Percentiles rank a stretch among this genome's conserved stretches.
Evolutionary conservation across 2,329 filamentous ascomycete species (phyloP).

Genomic region (Botrytis sinoallii): DNA sequence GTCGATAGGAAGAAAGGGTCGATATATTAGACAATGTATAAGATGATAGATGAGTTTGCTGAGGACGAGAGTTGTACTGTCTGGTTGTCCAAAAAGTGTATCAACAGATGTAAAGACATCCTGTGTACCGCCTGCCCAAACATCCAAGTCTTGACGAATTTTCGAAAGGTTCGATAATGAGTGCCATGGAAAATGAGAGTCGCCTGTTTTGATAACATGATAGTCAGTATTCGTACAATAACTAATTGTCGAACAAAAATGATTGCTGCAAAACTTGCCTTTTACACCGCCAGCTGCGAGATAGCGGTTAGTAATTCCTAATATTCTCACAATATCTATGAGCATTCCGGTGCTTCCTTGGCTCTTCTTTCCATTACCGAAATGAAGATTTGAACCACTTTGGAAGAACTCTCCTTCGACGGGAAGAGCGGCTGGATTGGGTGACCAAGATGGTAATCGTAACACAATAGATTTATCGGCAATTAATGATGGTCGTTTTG

Average conservation of each 20-base stretch:
- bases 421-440: constrained; percentile 56
- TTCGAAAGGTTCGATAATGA: constrained; percentile 80
- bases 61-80: constrained; percentile 74
- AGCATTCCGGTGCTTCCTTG: constrained; percentile 78
- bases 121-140: constrained; percentile 79
- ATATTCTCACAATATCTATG: constrained; percentile 78
- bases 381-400: constrained; percentile 69
- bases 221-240: constrained; percentile 12
- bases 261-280: constrained; percentile 22
- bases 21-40: constrained; percentile 81
- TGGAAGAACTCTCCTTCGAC: constrained; percentile 80
- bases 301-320: constrained; percentile 81
- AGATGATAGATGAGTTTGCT: constrained; percentile 86
- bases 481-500: constrained; percentile 76
- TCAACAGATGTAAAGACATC: constrained; percentile 76
- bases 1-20: constrained; percentile 82
- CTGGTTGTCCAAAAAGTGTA: constrained; percentile 70
- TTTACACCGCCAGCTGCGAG: constrained; percentile 82
- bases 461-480: constrained; percentile 73
- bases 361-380: constrained; percentile 64
- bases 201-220: constrained; percentile 46
- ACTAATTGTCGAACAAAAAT: not conserved
- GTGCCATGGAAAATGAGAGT: constrained; percentile 90
- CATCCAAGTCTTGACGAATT: constrained; percentile 79
- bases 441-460: constrained; percentile 71